Evolutionary conservation across 2,329 filamentous ascomycete genomes (phyloP), one percentile per base, ranked within the genome.

Genomic region (Ramularia collo-cygni): DNA sequence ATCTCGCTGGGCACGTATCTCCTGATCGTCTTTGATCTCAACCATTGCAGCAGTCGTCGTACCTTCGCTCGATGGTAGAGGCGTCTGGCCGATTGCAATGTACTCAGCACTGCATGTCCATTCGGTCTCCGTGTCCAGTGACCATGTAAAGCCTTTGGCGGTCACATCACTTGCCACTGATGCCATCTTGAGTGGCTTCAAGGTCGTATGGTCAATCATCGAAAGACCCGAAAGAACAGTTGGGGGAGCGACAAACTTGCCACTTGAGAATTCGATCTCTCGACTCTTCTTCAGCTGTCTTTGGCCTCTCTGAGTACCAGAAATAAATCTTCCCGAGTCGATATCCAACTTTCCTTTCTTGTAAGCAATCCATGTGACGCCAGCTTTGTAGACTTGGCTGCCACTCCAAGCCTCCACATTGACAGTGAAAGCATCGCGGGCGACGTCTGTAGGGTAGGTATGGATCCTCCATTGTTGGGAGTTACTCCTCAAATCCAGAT

Each of bases 281-380:
- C 37, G 48, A 15, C 21, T 50, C 2, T 46, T 55, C 36, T 46
- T 35, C 8, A 41, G 37, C 21, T 37, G 44, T 12, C 40, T 19
- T 15, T 40, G 43, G 13, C 44, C 24, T 33, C 43, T 47, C 17
- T 54, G 38, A 34, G 53, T 50, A 42, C 57, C 54, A 5, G 55
- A 55, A 8, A 40, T 40, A 35, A 58, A 53, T n/a, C 38, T 40
- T 3, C 56, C 56, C n/a, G 41, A 45, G 14, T 50, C 53, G 3
- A 57, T 55, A 19, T 46, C 45, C 30, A 33, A 40, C 38, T 59
- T 59, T 8, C 35, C 37, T 32, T 43, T 43, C 0, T 55, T 54
- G 38, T 56, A 57, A 2, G 54, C 56, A n/a, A 59, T 56, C 52
- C 53, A 59, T 35, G 46, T 51, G 46, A 59, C 48, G 2, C 53